A percentile compares a stretch with the other conserved stretches of the same genome.
phyloP scores from a whole-genome alignment of 371 early-diverging fungal species.

The Mortierella polycephala region DNA sequence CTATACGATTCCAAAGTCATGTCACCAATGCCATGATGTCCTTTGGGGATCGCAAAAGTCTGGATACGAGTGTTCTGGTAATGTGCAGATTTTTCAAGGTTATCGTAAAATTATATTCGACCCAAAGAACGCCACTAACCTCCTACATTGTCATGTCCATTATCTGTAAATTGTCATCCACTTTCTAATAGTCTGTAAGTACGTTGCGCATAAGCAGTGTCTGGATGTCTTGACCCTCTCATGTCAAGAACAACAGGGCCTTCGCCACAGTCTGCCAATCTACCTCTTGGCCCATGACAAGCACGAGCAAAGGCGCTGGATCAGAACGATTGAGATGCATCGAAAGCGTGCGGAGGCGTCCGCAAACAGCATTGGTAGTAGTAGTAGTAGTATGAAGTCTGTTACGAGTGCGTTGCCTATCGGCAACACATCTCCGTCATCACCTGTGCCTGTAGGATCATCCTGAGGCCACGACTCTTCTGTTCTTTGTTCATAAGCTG shows the following conservation, averaged over 20 bases:
- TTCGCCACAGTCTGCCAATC: slow-evolving; percentile 48
- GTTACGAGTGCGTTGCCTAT: too few species aligned
- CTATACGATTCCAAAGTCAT: slow-evolving; percentile 46
- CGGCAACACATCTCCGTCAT: not conserved
- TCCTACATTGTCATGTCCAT: not conserved
- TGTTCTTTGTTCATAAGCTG: too few species aligned
- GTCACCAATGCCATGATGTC: slow-evolving; percentile 53
- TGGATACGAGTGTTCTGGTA: slow-evolving; percentile 51
- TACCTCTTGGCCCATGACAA: slow-evolving; percentile 52
- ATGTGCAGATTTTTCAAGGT: not conserved
- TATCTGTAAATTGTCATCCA: not conserved
- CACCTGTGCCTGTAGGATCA: not conserved
- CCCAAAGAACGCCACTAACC: too few species aligned
- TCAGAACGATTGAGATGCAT: slow-evolving; percentile 49
- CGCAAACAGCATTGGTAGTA: not conserved
- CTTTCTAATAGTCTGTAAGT: slow-evolving; percentile 39
- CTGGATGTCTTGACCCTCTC: slow-evolving; percentile 45
- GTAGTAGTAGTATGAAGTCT: not conserved
- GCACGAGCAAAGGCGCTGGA: slow-evolving; percentile 52
- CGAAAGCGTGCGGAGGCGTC: slow-evolving; percentile 35
- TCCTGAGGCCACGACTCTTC: too few species aligned
- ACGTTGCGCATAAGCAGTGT: slow-evolving; percentile 52
- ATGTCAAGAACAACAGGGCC: slow-evolving; percentile 52
- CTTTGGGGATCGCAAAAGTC: slow-evolving; percentile 55
- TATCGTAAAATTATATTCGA: not conserved